These are phyloP conservation scores for Kazachstania sp. DNA, from an alignment of 1,139 yeast genomes.

Conservation along the genomic window DNA sequence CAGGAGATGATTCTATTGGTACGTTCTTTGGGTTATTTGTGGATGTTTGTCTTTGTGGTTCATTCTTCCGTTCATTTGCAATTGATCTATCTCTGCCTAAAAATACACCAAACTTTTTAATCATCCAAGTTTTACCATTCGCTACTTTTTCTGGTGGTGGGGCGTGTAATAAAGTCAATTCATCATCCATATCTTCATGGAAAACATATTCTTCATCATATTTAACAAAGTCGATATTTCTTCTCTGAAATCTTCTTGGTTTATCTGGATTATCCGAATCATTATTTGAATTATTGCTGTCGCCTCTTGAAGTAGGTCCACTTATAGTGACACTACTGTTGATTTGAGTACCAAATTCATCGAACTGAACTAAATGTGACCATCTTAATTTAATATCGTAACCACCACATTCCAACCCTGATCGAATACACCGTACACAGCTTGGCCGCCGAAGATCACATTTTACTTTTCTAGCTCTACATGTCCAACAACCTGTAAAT, in stretches of 20 bases:
- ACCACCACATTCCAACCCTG: constrained; percentile 66
- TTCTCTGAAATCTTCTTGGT: constrained; percentile 37
- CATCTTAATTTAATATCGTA: constrained; percentile 75
- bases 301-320: constrained; percentile 16
- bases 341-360: constrained; percentile 32
- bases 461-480: constrained; percentile 50
- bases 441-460: constrained; percentile 49
- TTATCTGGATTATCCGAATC: neutral
- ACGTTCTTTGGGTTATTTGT: neutral
- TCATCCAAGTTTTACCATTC: constrained; percentile 44
- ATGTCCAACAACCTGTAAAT: constrained; percentile 58
- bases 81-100: neutral
- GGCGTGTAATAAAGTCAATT: constrained; percentile 53
- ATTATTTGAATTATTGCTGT: constrained; percentile 5
- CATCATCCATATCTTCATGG: constrained; percentile 77
- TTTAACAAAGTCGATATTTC: constrained; percentile 68
- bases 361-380: constrained; percentile 51
- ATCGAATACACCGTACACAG: constrained; percentile 45
- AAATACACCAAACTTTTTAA: constrained; percentile 85
- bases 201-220: constrained; percentile 59
- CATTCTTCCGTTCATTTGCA: constrained; percentile 4
- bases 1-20: neutral
- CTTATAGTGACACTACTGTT: constrained; percentile 14
- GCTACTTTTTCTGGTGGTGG: constrained; percentile 39
- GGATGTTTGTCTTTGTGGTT: neutral